Conservation (phyloP, 2,329 filamentous ascomycete genomes). For the Pyrenochaeta sp. region DNA sequence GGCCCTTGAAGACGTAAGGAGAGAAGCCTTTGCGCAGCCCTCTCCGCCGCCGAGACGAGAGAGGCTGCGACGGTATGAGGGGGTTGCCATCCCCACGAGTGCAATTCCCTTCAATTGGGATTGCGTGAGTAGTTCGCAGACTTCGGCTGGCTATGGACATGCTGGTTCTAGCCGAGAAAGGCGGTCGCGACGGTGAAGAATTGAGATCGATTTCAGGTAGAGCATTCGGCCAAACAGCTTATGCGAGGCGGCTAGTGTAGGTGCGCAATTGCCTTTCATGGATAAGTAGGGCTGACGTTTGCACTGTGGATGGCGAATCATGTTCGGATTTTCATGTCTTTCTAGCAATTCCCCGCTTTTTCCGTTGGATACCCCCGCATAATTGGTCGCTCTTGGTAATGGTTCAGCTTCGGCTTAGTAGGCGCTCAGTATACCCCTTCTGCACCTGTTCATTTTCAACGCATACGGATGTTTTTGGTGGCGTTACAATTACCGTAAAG, state of each 20-base stretch:
- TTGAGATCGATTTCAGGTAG: background rate
- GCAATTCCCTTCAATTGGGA: conserved; percentile 49
- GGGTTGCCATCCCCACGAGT: conserved; percentile 39
- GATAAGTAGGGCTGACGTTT: background rate
- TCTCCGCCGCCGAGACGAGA: conserved; percentile 44
- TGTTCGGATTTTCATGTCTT: background rate
- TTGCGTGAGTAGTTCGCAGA: conserved; percentile 47
- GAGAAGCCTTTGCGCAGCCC: conserved; percentile 46
- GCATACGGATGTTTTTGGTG: background rate
- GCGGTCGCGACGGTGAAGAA: conserved; percentile 33
- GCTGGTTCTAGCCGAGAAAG: conserved; percentile 35
- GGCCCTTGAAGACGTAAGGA: conserved; percentile 45
- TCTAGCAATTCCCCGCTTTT: background rate
- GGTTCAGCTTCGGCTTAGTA: background rate
- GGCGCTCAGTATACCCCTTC: conserved; percentile 3
- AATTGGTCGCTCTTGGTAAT: conserved; percentile 1
- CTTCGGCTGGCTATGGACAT: conserved; percentile 30
- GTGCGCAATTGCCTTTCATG: background rate
- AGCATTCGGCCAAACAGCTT: background rate
- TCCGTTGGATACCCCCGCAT: conserved; percentile 3
- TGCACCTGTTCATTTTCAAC: background rate
- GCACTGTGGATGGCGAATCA: background rate
- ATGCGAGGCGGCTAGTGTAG: background rate
- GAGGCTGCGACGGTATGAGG: conserved; percentile 44
- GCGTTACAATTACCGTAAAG: background rate